Conservation (phyloP, 2,329 filamentous ascomycete species). For the Ceratocystiopsis minuta region DNA sequence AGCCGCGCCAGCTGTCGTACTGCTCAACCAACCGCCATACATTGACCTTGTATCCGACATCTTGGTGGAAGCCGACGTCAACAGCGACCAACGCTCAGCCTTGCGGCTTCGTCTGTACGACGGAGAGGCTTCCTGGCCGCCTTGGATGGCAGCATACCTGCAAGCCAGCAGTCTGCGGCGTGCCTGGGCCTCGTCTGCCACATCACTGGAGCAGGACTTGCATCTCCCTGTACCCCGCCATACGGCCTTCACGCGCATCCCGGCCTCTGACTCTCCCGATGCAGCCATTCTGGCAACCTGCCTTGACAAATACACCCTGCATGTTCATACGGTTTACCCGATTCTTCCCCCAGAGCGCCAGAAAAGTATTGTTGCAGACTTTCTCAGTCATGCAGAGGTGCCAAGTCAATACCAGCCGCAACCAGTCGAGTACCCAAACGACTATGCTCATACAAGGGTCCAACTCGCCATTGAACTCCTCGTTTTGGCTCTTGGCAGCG, state of each 20-base stretch:
- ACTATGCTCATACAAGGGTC: not conserved
- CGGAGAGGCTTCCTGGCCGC: not conserved
- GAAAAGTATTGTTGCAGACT: not conserved
- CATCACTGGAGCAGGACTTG: not conserved
- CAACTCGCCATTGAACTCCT: constrained; percentile 5
- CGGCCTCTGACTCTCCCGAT: not conserved
- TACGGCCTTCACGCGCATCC: not conserved
- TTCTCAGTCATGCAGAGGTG: not conserved
- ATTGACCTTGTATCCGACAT: not conserved
- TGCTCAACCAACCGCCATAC: constrained; percentile 3
- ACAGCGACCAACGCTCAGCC: not conserved
- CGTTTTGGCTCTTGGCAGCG: constrained; percentile 7
- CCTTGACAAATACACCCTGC: constrained; percentile 1
- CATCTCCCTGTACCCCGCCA: not conserved
- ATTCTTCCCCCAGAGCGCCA: constrained; percentile 3
- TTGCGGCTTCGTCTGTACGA: too few species aligned
- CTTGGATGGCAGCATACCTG: not conserved
- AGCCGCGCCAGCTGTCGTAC: not conserved
- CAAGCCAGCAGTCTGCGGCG: not conserved
- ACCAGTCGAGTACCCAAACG: not conserved
- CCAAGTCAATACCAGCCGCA: not conserved
- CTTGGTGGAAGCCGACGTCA: not conserved
- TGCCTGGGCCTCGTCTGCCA: too few species aligned
- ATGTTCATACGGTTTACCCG: constrained; percentile 6
- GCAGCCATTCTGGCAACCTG: not conserved